Percentiles rank a stretch among this genome's conserved stretches.
Evolutionary conservation across 345 rosid species (phyloP).

Genomic region (Eucalyptus curtisii): DNA sequence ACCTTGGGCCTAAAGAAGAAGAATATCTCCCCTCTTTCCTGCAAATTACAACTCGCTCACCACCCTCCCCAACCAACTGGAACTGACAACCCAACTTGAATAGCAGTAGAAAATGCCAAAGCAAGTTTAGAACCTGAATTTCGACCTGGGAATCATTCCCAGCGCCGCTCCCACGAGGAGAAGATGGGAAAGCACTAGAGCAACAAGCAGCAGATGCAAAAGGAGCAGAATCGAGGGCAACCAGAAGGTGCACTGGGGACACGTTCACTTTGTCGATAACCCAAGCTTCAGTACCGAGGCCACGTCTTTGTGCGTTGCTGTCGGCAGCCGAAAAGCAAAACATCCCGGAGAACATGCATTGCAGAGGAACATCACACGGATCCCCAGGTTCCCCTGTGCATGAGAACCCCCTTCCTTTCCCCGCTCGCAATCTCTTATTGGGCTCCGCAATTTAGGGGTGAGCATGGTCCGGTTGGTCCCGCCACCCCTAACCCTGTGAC

Average conservation of each 20-base stretch:
- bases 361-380: not conserved
- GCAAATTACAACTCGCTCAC: not conserved
- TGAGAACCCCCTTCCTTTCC: not conserved
- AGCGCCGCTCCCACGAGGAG: not conserved
- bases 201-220: not conserved
- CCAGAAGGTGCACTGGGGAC: not conserved
- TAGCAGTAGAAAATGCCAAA: no score
- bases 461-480: no score
- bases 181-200: not conserved
- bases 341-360: not conserved
- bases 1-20: slow-evolving; percentile 79
- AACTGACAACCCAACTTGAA: not conserved
- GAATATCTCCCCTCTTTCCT: slow-evolving; percentile 75
- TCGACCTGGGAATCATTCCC: slow-evolving; percentile 14
- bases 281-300: not conserved
- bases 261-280: not conserved
- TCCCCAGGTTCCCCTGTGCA: not conserved
- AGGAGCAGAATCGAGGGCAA: not conserved
- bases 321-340: not conserved
- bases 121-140: slow-evolving; percentile 11
- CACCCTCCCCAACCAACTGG: not conserved
- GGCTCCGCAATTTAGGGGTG: no score
- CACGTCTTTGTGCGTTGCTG: not conserved
- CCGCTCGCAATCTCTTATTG: not conserved
- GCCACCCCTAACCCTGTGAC: no score